phyloP scores from a whole-genome alignment of 1,284 basidiomycete genomes.

The Vanrija humicola region DNA sequence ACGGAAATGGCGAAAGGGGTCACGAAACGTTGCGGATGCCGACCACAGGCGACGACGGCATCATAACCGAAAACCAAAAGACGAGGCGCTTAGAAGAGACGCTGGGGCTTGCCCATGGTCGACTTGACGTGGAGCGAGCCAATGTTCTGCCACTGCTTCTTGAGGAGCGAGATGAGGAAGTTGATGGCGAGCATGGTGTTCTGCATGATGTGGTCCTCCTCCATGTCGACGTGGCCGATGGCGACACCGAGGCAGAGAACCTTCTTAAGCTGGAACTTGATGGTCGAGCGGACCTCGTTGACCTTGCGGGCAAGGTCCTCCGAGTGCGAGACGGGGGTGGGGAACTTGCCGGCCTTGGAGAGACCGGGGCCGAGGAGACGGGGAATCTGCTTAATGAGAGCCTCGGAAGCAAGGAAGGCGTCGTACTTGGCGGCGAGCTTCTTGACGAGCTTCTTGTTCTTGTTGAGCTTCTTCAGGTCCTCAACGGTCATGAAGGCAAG shows the following conservation, averaged over 20 bases:
- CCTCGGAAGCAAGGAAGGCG: constrained; percentile 96
- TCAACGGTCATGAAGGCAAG: constrained; percentile 88
- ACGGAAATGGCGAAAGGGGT: not conserved
- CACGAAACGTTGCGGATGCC: not conserved
- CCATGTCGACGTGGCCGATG: constrained; percentile 96
- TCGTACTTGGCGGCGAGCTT: constrained; percentile 99
- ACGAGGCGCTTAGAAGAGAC: constrained; percentile 67
- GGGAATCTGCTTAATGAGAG: constrained; percentile 99
- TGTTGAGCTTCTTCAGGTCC: constrained; percentile 86
- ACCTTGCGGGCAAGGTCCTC: constrained; percentile 93
- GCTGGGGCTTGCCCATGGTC: constrained; percentile 98
- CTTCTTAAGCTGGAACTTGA: constrained; percentile 99
- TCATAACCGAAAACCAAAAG: not conserved
- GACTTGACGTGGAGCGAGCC: constrained; percentile 98
- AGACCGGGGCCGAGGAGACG: constrained; percentile 99
- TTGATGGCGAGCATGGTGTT: constrained; percentile 99
- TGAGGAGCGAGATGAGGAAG: constrained; percentile 98
- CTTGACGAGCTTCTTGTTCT: constrained; percentile 99
- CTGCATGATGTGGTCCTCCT: constrained; percentile 90
- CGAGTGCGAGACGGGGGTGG: constrained; percentile 86
- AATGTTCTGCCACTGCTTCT: constrained; percentile 99
- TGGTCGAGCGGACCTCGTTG: constrained; percentile 93
- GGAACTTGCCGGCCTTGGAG: constrained; percentile 99
- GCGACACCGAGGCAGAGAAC: constrained; percentile 99
- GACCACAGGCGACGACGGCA: not conserved